These are phyloP conservation scores for Aspergillus kassunensis DNA, from an alignment of 495 filamentous ascomycete species.

Conservation along the genomic window DNA sequence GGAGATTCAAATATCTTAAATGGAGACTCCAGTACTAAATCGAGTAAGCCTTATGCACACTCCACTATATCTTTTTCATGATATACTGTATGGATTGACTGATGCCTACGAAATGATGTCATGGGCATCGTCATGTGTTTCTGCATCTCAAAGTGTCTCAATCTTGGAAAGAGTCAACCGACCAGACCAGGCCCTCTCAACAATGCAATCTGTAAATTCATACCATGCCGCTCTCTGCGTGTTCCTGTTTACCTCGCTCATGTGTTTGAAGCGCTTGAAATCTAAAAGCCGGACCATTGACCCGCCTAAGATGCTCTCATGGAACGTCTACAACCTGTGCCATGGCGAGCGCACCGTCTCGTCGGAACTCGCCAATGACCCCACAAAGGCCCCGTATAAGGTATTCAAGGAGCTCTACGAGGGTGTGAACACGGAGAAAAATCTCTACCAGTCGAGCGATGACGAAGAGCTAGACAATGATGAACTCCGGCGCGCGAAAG, in stretches of 20 bases:
- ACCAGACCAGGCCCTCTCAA: neutral
- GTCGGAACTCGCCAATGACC: conserved; percentile 51
- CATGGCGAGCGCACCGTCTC: conserved; percentile 49
- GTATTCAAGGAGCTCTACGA: conserved; percentile 53
- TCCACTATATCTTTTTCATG: no score
- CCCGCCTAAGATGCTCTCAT: conserved; percentile 19
- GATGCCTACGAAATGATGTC: conserved; percentile 3
- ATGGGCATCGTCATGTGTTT: conserved; percentile 1
- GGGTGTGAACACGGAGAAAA: conserved; percentile 10
- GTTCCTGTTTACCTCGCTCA: neutral
- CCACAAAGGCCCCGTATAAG: conserved; percentile 46
- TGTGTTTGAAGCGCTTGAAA: neutral
- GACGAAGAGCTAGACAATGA: conserved; percentile 31
- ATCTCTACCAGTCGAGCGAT: conserved; percentile 32
- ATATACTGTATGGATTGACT: neutral
- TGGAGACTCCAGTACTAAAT: no score
- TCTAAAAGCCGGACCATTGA: neutral
- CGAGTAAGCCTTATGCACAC: no score
- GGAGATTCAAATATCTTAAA: no score
- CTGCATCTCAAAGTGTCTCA: neutral
- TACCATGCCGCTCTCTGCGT: neutral
- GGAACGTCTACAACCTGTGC: conserved; percentile 49
- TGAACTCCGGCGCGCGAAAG: conserved; percentile 31
- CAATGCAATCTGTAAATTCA: neutral
- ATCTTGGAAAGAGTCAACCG: no score